Evolutionary conservation across 768 basidiomycete species (phyloP), one percentile per base, ranked within the genome.

Genomic region (Tylopilus rubrobrunneus): DNA sequence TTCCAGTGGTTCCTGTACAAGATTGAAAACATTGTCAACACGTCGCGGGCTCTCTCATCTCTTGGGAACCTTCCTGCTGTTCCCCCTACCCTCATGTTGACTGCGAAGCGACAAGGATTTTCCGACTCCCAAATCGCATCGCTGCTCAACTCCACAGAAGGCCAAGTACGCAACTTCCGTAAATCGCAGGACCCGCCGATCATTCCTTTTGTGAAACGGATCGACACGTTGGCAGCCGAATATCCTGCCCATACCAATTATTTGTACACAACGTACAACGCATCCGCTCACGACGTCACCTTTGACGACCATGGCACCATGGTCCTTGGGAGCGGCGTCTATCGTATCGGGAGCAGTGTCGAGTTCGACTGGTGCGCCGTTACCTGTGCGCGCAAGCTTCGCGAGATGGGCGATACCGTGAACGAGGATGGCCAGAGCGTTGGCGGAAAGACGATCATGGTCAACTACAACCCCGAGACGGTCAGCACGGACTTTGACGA

Each of bases 301-400:
- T 98, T 98, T 67, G 78, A 95, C 65, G 96, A 98, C 62, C 84
- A 97, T 60, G 97, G 97, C 41, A 98, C 94, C n/a, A 97, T 98
- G 92, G 96, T 99, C 23, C 85, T 98, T 23, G 97, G 97, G 25
- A 92, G 89, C 55, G 97, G 97, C 62, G 97, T 99, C 21, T 98
- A 99, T 74, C 87, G 97, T 55, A 98, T 99, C 62, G 97, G 97
- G 44, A 92, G 89, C 71, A 94, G 91, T 59, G 97, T 99, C 67
- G 97, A 99, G 77, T 99, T 99, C 69, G 97, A 99, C 71, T 99
- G 97, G 97, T 99, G 97, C 70, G 96, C 97, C n/a, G 97, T 99
- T 39, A 98, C 96, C 1, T 98, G 95, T 69, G 93, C 94, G 14
- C 80, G 97, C 56, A 89, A 89, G 68, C 82, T 99, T 51, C 81